phyloP scores from a whole-genome alignment of 2,329 filamentous ascomycete genomes.

The Claviceps pazoutovae region DNA sequence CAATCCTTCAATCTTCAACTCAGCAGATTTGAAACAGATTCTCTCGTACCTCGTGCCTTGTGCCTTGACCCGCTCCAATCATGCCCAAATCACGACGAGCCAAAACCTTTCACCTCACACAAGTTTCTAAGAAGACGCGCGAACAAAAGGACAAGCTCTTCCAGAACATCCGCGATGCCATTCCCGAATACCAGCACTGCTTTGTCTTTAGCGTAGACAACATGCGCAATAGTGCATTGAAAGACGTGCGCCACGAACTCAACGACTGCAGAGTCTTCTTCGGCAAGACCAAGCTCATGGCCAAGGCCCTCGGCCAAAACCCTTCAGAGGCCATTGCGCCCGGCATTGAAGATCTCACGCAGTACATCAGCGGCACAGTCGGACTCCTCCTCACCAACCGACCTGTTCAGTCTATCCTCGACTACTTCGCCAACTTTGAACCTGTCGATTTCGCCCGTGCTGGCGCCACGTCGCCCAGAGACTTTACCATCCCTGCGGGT shows the following conservation, averaged over 20 bases:
- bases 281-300: conserved; percentile 98
- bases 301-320: conserved; percentile 73
- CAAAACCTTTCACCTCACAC: conserved; percentile 77
- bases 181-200: conserved; percentile 77
- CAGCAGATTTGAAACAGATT: neutral
- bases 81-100: conserved; percentile 98
- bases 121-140: conserved; percentile 82
- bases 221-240: conserved; percentile 95
- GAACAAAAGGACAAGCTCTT: conserved; percentile 87
- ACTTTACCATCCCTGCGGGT: conserved; percentile 72
- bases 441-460: conserved; percentile 86
- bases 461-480: conserved; percentile 58
- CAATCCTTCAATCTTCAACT: neutral
- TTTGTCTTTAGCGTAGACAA: conserved; percentile 92
- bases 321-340: conserved; percentile 68
- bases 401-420: conserved; percentile 47
- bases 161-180: conserved; percentile 70
- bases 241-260: conserved; percentile 76
- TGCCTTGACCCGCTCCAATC: conserved; percentile 17
- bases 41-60: conserved; percentile 6
- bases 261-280: conserved; percentile 75
- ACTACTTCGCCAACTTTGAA: conserved; percentile 58
- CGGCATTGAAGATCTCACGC: conserved; percentile 56
- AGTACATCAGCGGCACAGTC: conserved; percentile 65
- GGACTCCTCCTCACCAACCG: conserved; percentile 86